Base-by-base conservation (phyloP, 139 green algal genomes). In the Asterochloris sp. region DNA sequence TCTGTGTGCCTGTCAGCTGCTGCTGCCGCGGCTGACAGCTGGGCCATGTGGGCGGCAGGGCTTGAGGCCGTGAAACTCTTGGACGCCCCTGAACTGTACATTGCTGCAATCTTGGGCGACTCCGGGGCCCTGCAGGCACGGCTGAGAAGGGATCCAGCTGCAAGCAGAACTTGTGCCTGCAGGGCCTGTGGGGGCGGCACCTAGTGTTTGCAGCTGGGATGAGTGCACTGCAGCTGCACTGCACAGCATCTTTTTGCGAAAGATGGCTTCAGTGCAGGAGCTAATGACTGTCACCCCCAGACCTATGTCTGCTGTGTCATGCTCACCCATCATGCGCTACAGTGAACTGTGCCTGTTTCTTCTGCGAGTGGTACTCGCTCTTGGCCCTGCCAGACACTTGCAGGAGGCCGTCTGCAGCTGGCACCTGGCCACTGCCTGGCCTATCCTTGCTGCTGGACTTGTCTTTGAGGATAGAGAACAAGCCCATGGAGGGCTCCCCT, bases 381-480 rank as follows among this genome's bases (percentile, higher is more conserved):
- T 74, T 81, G 8, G 77, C 63, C 73, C 77, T 81, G 19, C 61
- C 26, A 26, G 63, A 28, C 15, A 81, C 17, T 17, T 63, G 66
- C 17, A 71, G 66, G 21, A 10, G 19, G 66, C 66, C 9, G 17
- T 71, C 21, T 10, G 66, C 66, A 26, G 19, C 19, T 23, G 66
- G 66, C 21, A 21, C 66, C 66, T 26, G 19, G 66, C 66, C 66
- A 71, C 17, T 21, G 2, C 21, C 19, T 71, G 17, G 66, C 66
- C 9, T 23, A 10, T 71, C 66, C 21, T 71, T 71, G 17, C 19
- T 71, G 19, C 21, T 71, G 2, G 21, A 23, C 77, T 81, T 81
- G 62, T 81, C 77, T 28, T 81, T 81, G 62, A 81, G 62, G 28
- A 81, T 73, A 14, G 77, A 81, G 62, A 81, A 81, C 28, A 81